Percentiles rank a stretch among this genome's conserved stretches.
Conservation (phyloP, 495 filamentous ascomycete genomes). For the Xylaria nigripes region DNA sequence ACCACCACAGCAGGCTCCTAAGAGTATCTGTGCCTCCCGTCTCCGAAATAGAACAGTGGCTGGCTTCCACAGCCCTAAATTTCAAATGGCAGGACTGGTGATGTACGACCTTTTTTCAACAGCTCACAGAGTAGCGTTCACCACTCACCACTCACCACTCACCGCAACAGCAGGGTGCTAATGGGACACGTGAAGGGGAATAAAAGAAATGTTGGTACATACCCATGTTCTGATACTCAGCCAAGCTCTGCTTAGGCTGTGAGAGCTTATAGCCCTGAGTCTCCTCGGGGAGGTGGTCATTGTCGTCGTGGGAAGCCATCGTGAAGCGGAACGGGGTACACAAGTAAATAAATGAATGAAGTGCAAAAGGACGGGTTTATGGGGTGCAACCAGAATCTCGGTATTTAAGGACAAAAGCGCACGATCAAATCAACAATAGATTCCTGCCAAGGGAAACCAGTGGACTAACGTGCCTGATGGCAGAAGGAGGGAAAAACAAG, state of each 20-base stretch:
- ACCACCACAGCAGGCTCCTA: background rate
- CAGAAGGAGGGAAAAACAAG: constrained; percentile 1
- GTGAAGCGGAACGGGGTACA: constrained; percentile 7
- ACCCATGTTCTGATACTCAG: constrained; percentile 90
- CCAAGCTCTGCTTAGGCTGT: constrained; percentile 88
- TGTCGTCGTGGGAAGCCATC: constrained; percentile 69
- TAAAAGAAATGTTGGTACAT: constrained; percentile 31
- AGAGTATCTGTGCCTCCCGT: background rate
- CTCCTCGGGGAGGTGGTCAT: constrained; percentile 76
- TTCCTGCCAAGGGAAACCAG: background rate
- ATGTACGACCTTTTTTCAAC: background rate
- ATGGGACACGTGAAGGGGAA: constrained; percentile 5
- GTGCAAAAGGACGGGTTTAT: background rate
- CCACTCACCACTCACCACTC: background rate
- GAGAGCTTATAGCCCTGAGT: constrained; percentile 96
- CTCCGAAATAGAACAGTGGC: background rate
- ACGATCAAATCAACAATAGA: background rate
- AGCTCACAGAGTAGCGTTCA: background rate
- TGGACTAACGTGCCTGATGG: background rate
- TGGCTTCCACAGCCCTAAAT: background rate
- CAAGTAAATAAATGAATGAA: background rate
- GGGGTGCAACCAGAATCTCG: background rate
- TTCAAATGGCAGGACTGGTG: background rate
- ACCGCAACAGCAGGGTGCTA: background rate
- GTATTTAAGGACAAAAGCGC: background rate